Percentiles rank a stretch among this genome's conserved stretches.
phyloP scores from a whole-genome alignment of 345 rosid genomes.

The Xanthoceras sorbifolium region DNA sequence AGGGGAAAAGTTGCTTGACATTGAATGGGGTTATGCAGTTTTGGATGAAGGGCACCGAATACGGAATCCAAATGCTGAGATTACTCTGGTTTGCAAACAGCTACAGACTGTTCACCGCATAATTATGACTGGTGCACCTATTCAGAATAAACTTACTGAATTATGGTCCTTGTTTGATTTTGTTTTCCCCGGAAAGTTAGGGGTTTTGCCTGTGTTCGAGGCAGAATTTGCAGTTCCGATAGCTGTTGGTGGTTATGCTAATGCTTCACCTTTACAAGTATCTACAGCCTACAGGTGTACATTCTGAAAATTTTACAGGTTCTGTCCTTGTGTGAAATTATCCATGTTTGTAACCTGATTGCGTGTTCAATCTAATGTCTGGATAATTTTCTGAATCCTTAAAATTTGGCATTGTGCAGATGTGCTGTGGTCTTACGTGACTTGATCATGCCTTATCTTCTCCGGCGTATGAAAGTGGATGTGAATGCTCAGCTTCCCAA shows the following conservation, averaged over 20 bases:
- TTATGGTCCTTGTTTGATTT: slow-evolving; percentile 98
- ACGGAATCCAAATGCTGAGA: slow-evolving; percentile 92
- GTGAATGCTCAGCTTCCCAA: slow-evolving; percentile 86
- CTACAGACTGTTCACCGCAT: slow-evolving; percentile 92
- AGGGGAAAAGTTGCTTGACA: slow-evolving; percentile 79
- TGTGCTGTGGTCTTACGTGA: slow-evolving; percentile 98
- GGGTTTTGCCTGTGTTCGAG: slow-evolving; percentile 95
- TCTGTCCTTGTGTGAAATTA: background rate
- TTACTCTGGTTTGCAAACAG: slow-evolving; percentile 94
- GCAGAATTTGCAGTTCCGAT: slow-evolving; percentile 96
- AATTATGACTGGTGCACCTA: slow-evolving; percentile 98
- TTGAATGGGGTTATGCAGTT: slow-evolving; percentile 95
- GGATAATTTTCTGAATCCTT: slow-evolving; percentile 20
- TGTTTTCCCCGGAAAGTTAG: slow-evolving; percentile 97
- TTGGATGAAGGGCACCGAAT: slow-evolving; percentile 97
- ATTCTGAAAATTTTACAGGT: slow-evolving; percentile 22
- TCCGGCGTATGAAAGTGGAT: slow-evolving; percentile 93
- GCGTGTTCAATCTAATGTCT: background rate
- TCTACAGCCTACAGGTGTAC: slow-evolving; percentile 89
- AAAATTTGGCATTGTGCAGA: slow-evolving; percentile 42
- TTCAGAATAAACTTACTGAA: slow-evolving; percentile 89
- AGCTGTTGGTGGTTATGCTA: slow-evolving; percentile 96
- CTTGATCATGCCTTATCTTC: slow-evolving; percentile 96
- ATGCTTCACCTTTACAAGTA: slow-evolving; percentile 98
- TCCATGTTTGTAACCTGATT: background rate